Evolutionary conservation across 129 eudicot genomes (phyloP), one percentile per base, ranked within the genome.

Genomic region (Sambucus nigra): DNA sequence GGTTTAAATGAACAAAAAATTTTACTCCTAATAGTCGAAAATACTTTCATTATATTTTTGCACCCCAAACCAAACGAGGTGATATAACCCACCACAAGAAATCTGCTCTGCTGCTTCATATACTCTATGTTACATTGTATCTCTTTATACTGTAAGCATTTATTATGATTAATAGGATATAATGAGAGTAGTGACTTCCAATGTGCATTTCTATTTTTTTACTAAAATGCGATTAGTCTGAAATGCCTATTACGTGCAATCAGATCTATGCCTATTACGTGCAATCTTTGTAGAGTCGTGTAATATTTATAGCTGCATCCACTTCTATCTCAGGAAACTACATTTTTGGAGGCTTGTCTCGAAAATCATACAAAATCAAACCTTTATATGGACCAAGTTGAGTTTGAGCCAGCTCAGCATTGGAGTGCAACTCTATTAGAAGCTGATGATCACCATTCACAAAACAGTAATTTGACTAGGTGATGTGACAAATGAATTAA

Each of bases 311-410:
- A 22, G 49, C 23, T 26, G 39, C 50, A 52, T 47, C 5, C 20
- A 45, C 53, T 51, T 56, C 17, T 49, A 29, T 64, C 51, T 68
- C 94, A 91, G 98, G 98, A 91, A 17, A 75, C 71, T 47, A 91
- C 95, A 10, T 91, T 71, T 67, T 57, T 91, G 76, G 98, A 91
- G 87, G 94, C 98, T 41, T 85, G 98, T 66, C 75, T 91, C 40
- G 98, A 91, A 63, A 91, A 91, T 61, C 88, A 85, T 60, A 91
- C 95, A 13, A 91, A 91, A 75, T 67, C 89, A 60, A 78, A 79
- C 68, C 89, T 91, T 10, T 91, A 62, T 35, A 85, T 85, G 98
- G 98, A 91, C 64, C 98, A 91, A 91, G 98, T 91, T 45, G 95
- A 91, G 29, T 91, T 91, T 65, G 95, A 85, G 71, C 95, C 95